Base-by-base conservation (phyloP, 2,329 filamentous ascomycete species). In the Calonectria pauciramosa region DNA sequence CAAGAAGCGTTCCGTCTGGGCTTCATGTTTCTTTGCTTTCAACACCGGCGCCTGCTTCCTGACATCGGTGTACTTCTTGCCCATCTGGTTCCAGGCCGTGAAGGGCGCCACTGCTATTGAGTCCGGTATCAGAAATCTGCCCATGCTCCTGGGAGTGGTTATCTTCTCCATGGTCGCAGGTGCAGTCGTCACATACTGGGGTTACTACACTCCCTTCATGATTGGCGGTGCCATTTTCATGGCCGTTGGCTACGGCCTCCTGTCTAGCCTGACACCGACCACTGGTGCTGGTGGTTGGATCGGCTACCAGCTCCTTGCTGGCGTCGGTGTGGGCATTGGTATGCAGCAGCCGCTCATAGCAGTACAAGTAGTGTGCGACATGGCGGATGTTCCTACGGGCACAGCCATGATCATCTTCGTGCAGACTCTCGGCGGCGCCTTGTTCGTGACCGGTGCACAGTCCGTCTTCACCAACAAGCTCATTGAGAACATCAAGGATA, bases 381-480 rank as follows among this genome's bases (percentile, higher is more conserved):
- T 81, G 77, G 73, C 74, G 23, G 81, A 82, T 56, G 70, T 82
- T 8, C 80, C 80, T 44, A 82, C 85, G 3, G 88, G 86, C 20
- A 88, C 86, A 10, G 86, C 80, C 16, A 77, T 82, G 26, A 77
- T 82, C 13, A 79, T 82, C 7, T 82, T 82, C 51, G 70, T 78
- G 6, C 86, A 87, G 74, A 85, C 82, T 0, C 80, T 88, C 0
- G 86, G 86, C 14, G 86, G 86, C 9, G 83, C 86, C 3, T 74
- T 91, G 0, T 90, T 89, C 71, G 85, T 91, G 8, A 86, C 87
- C 0, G 84, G 88, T 7, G 89, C 84, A 0, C 86, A 91, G 74
- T 87, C 86, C 14, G 85, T 91, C 16, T 90, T 91, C 73, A 86
- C 85, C 59, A 90, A 89, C 76, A 81, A 84, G 11, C 84, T 91